Base-by-base conservation (phyloP, 225 moss, liverwort and hornwort genomes). In the Climacium dendroides region DNA sequence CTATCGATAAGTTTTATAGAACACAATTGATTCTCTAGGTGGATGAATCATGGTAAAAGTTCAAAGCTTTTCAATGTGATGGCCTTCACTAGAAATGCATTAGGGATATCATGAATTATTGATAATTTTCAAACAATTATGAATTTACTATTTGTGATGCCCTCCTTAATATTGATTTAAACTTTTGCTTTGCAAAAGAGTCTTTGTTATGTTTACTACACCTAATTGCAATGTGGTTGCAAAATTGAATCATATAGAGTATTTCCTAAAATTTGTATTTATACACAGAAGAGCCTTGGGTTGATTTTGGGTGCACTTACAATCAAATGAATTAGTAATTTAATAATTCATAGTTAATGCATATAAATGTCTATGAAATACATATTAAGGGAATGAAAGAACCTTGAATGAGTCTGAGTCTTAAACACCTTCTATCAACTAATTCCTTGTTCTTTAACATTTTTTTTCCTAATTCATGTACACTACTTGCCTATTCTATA, bases 81-180 rank as follows among this genome's bases (percentile, higher is more conserved):
- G n/a, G 18, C 6, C 29, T 72, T 72, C 10, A 10, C 3, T 45
- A 17, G 2, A 45, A 47, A 29, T 10, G 0, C 18, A 28, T 10
- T 45, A n/a, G 17, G 28, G 1, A 45, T 45, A 72, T 29, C 1
- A 1, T 29, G 1, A 18, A 47, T 30, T 11, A 6, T 18, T n/a
- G 7, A 5, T 7, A 18, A 73, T 47, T 47, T 19, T 11, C 7
- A 30, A 1, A 30, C 47, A 30, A 29, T 29, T 1, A 30, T 11
- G 10, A 29, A 11, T 48, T 74, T 2, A 30, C 1, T 32, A 12
- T 32, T 32, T 74, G 48, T 48, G 7, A 32, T 48, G 11, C 6
- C 7, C 12, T 0, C 1, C 0, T 7, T 24, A 14, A 5, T 39
- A 25, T 25, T 25, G 8, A 14, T 70, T 7, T 41, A 24, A 39